These are phyloP conservation scores for Aspergillus quadrilineatus DNA, from an alignment of 2,329 filamentous ascomycete genomes.

Conservation along the genomic window DNA sequence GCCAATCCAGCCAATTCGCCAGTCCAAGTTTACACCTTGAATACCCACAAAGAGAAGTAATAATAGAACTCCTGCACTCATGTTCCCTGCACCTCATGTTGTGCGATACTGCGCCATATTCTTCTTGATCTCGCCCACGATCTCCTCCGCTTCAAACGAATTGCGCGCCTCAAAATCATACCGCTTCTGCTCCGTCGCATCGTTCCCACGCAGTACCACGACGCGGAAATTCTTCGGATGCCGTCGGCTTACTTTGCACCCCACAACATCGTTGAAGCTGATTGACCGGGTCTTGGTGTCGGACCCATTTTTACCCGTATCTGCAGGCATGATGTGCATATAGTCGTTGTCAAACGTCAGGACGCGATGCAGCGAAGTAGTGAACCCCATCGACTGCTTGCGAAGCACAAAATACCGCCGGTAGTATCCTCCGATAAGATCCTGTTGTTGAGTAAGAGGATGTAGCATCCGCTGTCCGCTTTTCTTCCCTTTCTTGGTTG, in stretches of 20 bases:
- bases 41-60: slow-evolving; percentile 3
- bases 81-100: slow-evolving; percentile 14
- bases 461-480: slow-evolving; percentile 43
- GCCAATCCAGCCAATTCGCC: not conserved
- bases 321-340: slow-evolving; percentile 62
- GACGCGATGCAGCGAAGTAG: slow-evolving; percentile 59
- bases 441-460: slow-evolving; percentile 49
- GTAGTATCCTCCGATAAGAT: slow-evolving; percentile 52
- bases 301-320: slow-evolving; percentile 54
- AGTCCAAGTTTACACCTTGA: not conserved
- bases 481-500: slow-evolving; percentile 46
- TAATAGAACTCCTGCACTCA: slow-evolving; percentile 16
- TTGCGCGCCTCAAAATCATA: slow-evolving; percentile 66
- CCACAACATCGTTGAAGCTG: slow-evolving; percentile 63
- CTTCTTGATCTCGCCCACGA: slow-evolving; percentile 63
- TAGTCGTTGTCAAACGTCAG: slow-evolving; percentile 65
- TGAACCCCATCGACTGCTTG: slow-evolving; percentile 66
- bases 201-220: slow-evolving; percentile 59
- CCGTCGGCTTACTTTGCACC: slow-evolving; percentile 63
- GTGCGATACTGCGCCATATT: slow-evolving; percentile 50
- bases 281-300: slow-evolving; percentile 61
- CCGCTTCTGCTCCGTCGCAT: slow-evolving; percentile 63
- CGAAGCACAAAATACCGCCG: slow-evolving; percentile 64
- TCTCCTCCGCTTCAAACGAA: slow-evolving; percentile 58
- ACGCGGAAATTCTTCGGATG: slow-evolving; percentile 65